Percentiles rank a stretch among this genome's conserved stretches.
phyloP scores from a whole-genome alignment of 176 grass and related monocot species.

The Bothriochloa decipiens region DNA sequence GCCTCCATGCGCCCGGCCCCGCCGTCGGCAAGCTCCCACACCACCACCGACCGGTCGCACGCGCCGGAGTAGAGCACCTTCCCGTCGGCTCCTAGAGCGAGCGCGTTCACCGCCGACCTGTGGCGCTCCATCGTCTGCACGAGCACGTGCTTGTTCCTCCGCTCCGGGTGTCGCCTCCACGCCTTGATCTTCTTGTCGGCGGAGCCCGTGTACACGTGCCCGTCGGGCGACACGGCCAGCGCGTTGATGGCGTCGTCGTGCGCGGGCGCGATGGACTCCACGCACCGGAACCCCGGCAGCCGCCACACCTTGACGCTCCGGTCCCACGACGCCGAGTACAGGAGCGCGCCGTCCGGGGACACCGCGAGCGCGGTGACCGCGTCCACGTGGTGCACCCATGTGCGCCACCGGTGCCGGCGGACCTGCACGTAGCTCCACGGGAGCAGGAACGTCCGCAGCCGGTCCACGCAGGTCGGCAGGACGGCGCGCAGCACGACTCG shows the following conservation, averaged over 20 bases:
- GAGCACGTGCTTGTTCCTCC: slow-evolving; percentile 35
- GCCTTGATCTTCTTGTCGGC: slow-evolving; percentile 57
- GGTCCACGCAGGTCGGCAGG: slow-evolving; percentile 51
- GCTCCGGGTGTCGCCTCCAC: slow-evolving; percentile 39
- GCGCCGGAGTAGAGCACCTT: slow-evolving; percentile 71
- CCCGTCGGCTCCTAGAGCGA: slow-evolving; percentile 50
- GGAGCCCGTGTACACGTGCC: slow-evolving; percentile 63
- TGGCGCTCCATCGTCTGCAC: slow-evolving; percentile 55
- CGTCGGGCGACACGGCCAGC: slow-evolving; percentile 51
- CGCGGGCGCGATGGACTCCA: slow-evolving; percentile 50
- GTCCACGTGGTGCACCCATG: slow-evolving; percentile 71
- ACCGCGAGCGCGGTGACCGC: slow-evolving; percentile 55
- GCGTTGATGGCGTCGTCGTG: slow-evolving; percentile 79
- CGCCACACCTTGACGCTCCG: slow-evolving; percentile 63
- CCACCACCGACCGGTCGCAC: slow-evolving; percentile 60
- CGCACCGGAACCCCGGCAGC: slow-evolving; percentile 47
- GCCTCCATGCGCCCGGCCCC: slow-evolving; percentile 27
- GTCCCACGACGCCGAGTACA: slow-evolving; percentile 78
- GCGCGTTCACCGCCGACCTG: slow-evolving; percentile 63
- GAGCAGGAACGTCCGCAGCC: slow-evolving; percentile 40
- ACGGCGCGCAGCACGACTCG: slow-evolving; percentile 38
- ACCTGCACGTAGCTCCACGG: slow-evolving; percentile 65
- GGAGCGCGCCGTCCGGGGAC: slow-evolving; percentile 51
- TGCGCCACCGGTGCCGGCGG: slow-evolving; percentile 51
- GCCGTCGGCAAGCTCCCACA: slow-evolving; percentile 54